phyloP scores from a whole-genome alignment of 2,329 filamentous ascomycete genomes.

The Lachnellula arida region DNA sequence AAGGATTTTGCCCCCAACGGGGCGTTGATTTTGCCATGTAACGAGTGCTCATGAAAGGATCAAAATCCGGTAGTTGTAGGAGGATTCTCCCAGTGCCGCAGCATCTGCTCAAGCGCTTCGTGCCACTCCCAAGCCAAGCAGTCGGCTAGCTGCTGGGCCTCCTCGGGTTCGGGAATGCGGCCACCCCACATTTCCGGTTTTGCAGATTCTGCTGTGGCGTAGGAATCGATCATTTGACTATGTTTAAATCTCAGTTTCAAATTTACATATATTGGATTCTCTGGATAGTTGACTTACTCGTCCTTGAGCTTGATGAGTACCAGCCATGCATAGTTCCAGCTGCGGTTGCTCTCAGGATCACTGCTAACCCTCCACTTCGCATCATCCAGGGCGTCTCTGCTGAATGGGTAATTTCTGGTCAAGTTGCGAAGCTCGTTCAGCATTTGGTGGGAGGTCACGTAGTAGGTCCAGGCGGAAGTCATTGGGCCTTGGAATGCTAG shows the following conservation, averaged over 20 bases:
- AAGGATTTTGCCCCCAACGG: background rate
- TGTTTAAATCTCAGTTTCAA: conserved; percentile 5
- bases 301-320: conserved; percentile 61
- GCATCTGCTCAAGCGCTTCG: conserved; percentile 58
- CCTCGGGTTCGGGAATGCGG: conserved; percentile 48
- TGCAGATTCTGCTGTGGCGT: conserved; percentile 56
- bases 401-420: conserved; percentile 64
- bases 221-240: conserved; percentile 56
- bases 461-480: conserved; percentile 67
- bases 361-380: conserved; percentile 58
- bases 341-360: conserved; percentile 62
- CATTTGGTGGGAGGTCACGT: conserved; percentile 65
- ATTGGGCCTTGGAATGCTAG: conserved; percentile 58
- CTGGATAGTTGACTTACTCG: conserved; percentile 45
- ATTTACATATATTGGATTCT: background rate
- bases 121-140: conserved; percentile 66
- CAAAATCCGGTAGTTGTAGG: conserved; percentile 55
- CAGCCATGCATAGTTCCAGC: conserved; percentile 75
- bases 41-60: conserved; percentile 8
- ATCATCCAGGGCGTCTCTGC: conserved; percentile 58
- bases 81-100: conserved; percentile 61
- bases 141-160: conserved; percentile 53
- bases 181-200: conserved; percentile 68
- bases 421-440: conserved; percentile 65
- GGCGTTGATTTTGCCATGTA: background rate